Conservation (phyloP, 768 basidiomycete genomes). For the Calocera cornea region DNA sequence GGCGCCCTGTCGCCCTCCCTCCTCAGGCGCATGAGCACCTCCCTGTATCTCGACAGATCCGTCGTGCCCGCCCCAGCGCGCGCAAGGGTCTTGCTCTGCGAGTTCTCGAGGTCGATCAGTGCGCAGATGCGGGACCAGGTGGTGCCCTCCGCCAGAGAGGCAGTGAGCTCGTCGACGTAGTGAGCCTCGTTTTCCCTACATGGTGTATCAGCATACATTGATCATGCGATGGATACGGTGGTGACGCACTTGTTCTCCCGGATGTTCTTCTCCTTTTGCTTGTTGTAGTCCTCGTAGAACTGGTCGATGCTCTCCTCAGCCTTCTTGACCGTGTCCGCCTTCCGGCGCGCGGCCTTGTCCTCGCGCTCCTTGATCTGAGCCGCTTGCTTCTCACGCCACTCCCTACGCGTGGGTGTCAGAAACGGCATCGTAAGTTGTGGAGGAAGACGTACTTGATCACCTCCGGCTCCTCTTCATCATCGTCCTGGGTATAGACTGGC, state of each 20-base stretch:
- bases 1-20: slow-evolving; percentile 85
- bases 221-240: not conserved
- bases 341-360: slow-evolving; percentile 57
- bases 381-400: slow-evolving; percentile 79
- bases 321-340: slow-evolving; percentile 68
- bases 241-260: slow-evolving; percentile 81
- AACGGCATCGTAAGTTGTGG: not conserved
- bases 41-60: slow-evolving; percentile 67
- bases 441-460: slow-evolving; percentile 53
- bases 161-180: slow-evolving; percentile 57
- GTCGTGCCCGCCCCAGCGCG: slow-evolving; percentile 77
- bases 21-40: slow-evolving; percentile 76
- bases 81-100: slow-evolving; percentile 91
- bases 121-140: slow-evolving; percentile 93
- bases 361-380: slow-evolving; percentile 75
- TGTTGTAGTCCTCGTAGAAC: slow-evolving; percentile 78
- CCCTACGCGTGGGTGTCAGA: slow-evolving; percentile 30
- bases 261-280: slow-evolving; percentile 81
- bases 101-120: slow-evolving; percentile 79
- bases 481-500: slow-evolving; percentile 50
- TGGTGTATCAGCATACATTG: not conserved
- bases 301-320: slow-evolving; percentile 80
- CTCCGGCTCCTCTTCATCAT: slow-evolving; percentile 67
- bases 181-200: slow-evolving; percentile 73
- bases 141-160: slow-evolving; percentile 72